Evolutionary conservation across 306 rosid genomes (phyloP), one percentile per base, ranked within the genome.

Genomic region (Citrullus colocynthis): DNA sequence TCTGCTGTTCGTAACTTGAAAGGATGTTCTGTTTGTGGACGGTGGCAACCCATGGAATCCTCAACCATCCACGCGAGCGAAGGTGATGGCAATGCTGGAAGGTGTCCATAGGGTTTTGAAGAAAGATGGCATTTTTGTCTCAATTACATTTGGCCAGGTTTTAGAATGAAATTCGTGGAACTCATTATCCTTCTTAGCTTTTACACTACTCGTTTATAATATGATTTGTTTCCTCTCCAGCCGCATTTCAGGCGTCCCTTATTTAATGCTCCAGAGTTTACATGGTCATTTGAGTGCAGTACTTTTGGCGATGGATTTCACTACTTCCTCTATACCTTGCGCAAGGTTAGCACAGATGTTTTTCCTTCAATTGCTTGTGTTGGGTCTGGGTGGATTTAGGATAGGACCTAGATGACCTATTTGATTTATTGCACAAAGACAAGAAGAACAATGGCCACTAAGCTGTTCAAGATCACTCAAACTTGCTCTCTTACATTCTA

Each of bases 31-130:
- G 93, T 92, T 94, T 44, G 97, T 94, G 83, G 97, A 90, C 81
- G 81, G 98, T 72, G 96, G 98, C 52, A 96, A 92, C 80, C 97
- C 97, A 1, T 94, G 98, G 98, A 92, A 90, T 85, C 96, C 96
- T 12, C 88, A 7, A 78, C 93, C 93, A 14, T 88, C 81, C 79
- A 89, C 95, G 4, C 84, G 88, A 51, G 82, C 86, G 52, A 92
- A 88, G 87, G 98, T 90, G 81, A 88, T 88, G 95, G 89, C 93
- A 58, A 89, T 83, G 78, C 88, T 94, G 76, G 85, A 87, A 86
- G 93, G 92, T 58, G 90, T 90, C 76, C 98, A 94, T 79, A 87
- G 93, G 84, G 92, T 92, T 79, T 80, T 94, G 85, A 94, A 90
- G 87, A 83, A 85, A 52, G 80, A 84, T 51, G 97, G 96, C 81